A percentile compares a stretch with the other conserved stretches of the same genome.
Conservation (phyloP, 208 protist genomes). For the Naegleria gruberi region DNA sequence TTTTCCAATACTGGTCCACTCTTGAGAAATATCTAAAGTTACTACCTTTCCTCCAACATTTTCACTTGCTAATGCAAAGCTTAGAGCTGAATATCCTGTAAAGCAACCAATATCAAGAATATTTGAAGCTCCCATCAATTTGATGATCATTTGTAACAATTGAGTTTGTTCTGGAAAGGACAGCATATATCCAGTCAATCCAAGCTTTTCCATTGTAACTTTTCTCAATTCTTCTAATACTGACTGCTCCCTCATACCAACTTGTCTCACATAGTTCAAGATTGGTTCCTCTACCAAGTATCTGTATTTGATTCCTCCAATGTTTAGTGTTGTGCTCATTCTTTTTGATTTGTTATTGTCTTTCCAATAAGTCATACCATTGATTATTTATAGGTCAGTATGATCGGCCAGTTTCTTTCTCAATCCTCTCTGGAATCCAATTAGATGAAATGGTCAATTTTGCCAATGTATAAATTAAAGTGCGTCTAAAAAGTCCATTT, state of each 20-base stretch:
- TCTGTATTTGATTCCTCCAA: background rate
- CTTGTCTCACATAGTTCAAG: background rate
- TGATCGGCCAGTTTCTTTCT: no score
- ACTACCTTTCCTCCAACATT: conserved; percentile 41
- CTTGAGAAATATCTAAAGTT: conserved; percentile 47
- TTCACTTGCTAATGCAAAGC: conserved; percentile 34
- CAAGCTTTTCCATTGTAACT: background rate
- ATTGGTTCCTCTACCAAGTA: background rate
- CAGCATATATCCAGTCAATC: background rate
- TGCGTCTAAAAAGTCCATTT: no score
- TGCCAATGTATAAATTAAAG: no score
- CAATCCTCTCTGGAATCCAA: no score
- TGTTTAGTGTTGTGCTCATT: no score
- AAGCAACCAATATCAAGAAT: conserved; percentile 52
- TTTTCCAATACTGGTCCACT: conserved; percentile 40
- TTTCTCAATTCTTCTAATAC: background rate
- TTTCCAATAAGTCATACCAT: no score
- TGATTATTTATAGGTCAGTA: no score
- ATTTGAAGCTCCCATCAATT: background rate
- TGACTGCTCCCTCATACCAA: background rate
- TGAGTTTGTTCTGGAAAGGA: background rate
- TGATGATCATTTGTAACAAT: background rate
- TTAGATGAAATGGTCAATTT: no score
- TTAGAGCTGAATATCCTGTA: conserved; percentile 48
- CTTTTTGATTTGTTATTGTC: no score